Base-by-base conservation (phyloP, 805 yeast species). In the Alloascoidea hylecoeti region DNA sequence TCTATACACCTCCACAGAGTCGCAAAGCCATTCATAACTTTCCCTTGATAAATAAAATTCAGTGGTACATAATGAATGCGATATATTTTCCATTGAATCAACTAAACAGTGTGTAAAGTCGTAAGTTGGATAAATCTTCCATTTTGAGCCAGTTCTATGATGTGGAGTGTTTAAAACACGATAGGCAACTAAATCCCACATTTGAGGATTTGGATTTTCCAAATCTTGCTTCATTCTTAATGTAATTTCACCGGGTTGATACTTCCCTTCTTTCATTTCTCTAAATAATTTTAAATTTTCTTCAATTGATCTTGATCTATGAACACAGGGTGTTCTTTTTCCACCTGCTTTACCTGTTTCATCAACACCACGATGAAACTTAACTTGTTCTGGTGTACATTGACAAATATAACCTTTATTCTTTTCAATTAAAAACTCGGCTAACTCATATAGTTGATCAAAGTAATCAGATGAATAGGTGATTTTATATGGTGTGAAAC, bases 181-280 rank as follows among this genome's bases (percentile, higher is more conserved):
- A 63, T 92, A 92, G 9, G 98, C 98, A 44, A 92, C 92, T 46
- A 92, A 70, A 61, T 92, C 99, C 99, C 99, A 92, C 98, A 92
- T 92, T 64, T 92, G 98, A 14, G 99, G 99, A 45, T 84, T 82
- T 45, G 96, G 95, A 14, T 92, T 81, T 5, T 59, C 55, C 45
- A 92, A 64, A 52, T 92, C 95, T 67, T 85, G 96, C 57, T 89
- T 89, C 97, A 92, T 92, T 63, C 99, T 79, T 55, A 92, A 68
- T 6, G 86, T 85, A 18, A 95, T 97, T 58, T 84, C 83, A 46
- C 97, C 97, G 33, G 86, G 86, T 47, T 72, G 67, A 61, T 80
- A 92, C 45, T 67, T 64, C 34, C 98, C 98, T 52, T 85, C 85
- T 53, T 79, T 75, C 99, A 92, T 92, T 41, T 71, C 77, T 56